Evolutionary conservation across 1,284 basidiomycete species (phyloP), one percentile per base, ranked within the genome.

Genomic region (Golubevia sp.): DNA sequence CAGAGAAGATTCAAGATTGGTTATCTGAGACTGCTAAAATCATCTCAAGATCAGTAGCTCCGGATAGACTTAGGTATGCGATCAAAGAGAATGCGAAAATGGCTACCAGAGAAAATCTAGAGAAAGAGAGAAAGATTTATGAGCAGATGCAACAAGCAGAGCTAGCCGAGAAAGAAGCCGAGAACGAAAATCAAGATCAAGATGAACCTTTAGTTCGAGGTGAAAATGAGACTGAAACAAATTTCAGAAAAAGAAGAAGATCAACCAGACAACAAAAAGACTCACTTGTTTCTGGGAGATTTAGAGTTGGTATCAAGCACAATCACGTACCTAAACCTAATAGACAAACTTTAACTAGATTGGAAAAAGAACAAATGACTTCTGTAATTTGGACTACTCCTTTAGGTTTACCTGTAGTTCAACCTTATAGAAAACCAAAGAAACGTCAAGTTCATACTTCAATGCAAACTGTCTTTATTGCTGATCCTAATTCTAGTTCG

Each of bases 381-480:
- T 88, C 90, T 20, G 94, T 99, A 11, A 91, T 96, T 23, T 99
- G 97, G 97, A 97, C 94, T 11, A 96, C 94, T 0, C 92, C 94
- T 0, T 86, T 99, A 7, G 94, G 94, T 5, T 84, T 99, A 62
- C 96, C 96, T 0, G 92, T 99, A 70, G 94, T 96, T 0, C 97
- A 99, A 85, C 97, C 95, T 1, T 99, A 99, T 84, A 89, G 97
- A 73, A 93, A 94, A 86, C 84, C 87, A 18, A 90, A 90, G 75
- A 88, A 91, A 74, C 93, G 91, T 84, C 94, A 85, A 70, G 66
- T 85, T 4, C 34, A 89, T 86, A 97, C 96, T 0, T 86, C 90
- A 15, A 84, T 98, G 65, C 96, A 98, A 85, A 91, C 91, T 2
- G 91, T 99, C n/a, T 97, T 88, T 84, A 95, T 99, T 76, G 89